phyloP scores from a whole-genome alignment of 2,329 filamentous ascomycete genomes.

The Cladobotryum mycophilum region DNA sequence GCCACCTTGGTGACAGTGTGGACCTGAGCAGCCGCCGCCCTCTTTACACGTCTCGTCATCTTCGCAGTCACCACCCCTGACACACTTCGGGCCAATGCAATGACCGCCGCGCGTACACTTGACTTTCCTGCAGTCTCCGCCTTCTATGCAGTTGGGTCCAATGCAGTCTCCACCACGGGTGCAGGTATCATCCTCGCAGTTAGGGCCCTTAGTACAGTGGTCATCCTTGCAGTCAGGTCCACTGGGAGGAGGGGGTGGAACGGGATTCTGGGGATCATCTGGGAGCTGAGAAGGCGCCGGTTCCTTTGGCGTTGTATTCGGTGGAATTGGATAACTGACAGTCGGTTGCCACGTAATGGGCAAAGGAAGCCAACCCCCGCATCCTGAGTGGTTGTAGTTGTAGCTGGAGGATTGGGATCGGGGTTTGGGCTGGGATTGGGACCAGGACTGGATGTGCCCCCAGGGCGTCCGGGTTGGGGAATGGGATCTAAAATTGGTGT shows the following conservation, averaged over 20 bases:
- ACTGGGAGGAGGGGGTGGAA: background rate
- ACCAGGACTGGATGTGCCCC: no score
- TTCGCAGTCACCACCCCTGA: slow-evolving; percentile 5
- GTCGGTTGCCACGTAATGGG: slow-evolving; percentile 6
- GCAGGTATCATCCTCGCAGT: slow-evolving; percentile 3
- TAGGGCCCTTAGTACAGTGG: slow-evolving; percentile 1
- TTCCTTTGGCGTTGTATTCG: background rate
- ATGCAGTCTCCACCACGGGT: slow-evolving; percentile 7
- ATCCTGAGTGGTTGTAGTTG: background rate
- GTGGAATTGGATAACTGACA: slow-evolving; percentile 1
- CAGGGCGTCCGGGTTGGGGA: no score
- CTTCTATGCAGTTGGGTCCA: slow-evolving; percentile 1
- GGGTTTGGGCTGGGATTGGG: no score
- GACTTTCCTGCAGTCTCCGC: slow-evolving; percentile 2
- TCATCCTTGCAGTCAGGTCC: background rate
- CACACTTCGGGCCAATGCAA: slow-evolving; percentile 3
- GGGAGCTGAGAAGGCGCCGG: slow-evolving; percentile 3
- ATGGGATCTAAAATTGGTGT: background rate
- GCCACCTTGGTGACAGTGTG: background rate
- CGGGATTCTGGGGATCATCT: background rate
- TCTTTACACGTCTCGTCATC: background rate
- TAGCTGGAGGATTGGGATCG: no score
- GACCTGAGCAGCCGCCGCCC: slow-evolving; percentile 9
- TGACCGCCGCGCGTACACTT: slow-evolving; percentile 7
- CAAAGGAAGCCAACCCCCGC: background rate